Conservation (phyloP, 129 eudicot genomes). For the Saussurea involucrata region DNA sequence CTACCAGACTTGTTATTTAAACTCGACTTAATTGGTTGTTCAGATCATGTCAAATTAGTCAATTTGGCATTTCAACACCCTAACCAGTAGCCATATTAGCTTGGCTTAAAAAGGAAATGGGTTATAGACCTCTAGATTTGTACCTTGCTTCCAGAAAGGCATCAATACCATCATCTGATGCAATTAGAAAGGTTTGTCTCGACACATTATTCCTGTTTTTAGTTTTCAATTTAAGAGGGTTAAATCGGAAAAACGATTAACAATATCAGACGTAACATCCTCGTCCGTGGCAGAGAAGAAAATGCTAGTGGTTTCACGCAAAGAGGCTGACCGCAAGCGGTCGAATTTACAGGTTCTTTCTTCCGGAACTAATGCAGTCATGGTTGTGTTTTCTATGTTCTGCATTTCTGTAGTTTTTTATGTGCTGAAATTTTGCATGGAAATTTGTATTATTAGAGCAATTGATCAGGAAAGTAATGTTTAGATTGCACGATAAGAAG, state of each 20-base stretch:
- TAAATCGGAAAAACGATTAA: constrained; percentile 73
- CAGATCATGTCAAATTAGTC: not conserved
- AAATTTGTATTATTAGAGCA: too few relatives aligned
- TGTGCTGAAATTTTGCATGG: too few relatives aligned
- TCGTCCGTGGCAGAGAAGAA: constrained; percentile 60
- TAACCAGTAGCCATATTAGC: constrained; percentile 75
- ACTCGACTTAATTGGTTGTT: not conserved
- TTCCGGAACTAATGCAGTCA: too few relatives aligned
- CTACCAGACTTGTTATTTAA: constrained; percentile 1
- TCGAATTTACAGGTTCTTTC: too few relatives aligned
- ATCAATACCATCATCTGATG: constrained; percentile 54
- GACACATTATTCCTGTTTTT: constrained; percentile 90
- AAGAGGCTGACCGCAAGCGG: constrained; percentile 23
- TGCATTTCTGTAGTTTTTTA: too few relatives aligned
- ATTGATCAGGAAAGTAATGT: too few relatives aligned
- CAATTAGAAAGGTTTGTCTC: constrained; percentile 65
- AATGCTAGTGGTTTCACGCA: constrained; percentile 41
- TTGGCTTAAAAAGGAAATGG: constrained; percentile 85
- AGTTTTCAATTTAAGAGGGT: constrained; percentile 55
- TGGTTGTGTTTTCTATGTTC: too few relatives aligned
- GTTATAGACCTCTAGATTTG: constrained; percentile 62
- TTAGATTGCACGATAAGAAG: too few relatives aligned
- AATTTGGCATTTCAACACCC: constrained; percentile 1
- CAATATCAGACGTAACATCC: constrained; percentile 62
- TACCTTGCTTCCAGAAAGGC: constrained; percentile 44